A percentile compares a stretch with the other conserved stretches of the same genome.
Evolutionary conservation across 2,329 filamentous ascomycete genomes (phyloP).

Genomic region (Epichloe amarillans): DNA sequence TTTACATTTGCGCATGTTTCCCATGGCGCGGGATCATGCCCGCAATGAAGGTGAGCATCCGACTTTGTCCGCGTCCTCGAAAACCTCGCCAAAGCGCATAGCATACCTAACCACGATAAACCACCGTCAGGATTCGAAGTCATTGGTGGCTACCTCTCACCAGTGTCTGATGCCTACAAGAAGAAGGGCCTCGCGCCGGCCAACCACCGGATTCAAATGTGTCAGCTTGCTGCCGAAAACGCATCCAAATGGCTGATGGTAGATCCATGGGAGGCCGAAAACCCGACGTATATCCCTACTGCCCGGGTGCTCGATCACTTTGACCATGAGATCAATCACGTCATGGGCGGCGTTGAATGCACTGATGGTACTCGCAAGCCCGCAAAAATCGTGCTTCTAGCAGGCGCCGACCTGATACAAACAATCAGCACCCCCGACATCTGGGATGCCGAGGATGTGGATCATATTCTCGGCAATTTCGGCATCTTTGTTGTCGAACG

Average conservation of each 20-base stretch:
- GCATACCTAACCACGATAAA: not conserved
- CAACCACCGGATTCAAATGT: conserved; percentile 51
- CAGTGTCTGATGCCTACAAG: conserved; percentile 22
- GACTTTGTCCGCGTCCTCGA: not conserved
- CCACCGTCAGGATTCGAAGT: conserved; percentile 51
- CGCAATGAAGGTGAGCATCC: conserved; percentile 26
- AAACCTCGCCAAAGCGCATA: not conserved
- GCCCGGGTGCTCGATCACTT: conserved; percentile 86
- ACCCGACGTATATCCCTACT: conserved; percentile 70
- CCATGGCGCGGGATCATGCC: conserved; percentile 71
- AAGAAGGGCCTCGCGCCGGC: conserved; percentile 26
- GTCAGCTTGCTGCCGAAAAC: conserved; percentile 62
- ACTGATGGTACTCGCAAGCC: conserved; percentile 51
- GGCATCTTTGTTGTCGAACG: conserved; percentile 81
- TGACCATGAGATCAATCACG: conserved; percentile 70
- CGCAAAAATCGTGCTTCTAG: conserved; percentile 67
- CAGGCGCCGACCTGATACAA: conserved; percentile 62
- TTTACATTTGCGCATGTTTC: conserved; percentile 75
- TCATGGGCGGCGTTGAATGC: conserved; percentile 62
- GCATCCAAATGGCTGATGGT: conserved; percentile 69
- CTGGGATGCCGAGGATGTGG: conserved; percentile 74
- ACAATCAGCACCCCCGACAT: conserved; percentile 63
- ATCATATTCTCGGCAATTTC: conserved; percentile 75
- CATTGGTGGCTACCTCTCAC: conserved; percentile 52
- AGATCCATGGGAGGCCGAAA: conserved; percentile 79